A percentile compares a stretch with the other conserved stretches of the same genome.
These are phyloP conservation scores for Caloboletus inedulis DNA, from an alignment of 1,284 basidiomycete genomes.

Conservation along the genomic window DNA sequence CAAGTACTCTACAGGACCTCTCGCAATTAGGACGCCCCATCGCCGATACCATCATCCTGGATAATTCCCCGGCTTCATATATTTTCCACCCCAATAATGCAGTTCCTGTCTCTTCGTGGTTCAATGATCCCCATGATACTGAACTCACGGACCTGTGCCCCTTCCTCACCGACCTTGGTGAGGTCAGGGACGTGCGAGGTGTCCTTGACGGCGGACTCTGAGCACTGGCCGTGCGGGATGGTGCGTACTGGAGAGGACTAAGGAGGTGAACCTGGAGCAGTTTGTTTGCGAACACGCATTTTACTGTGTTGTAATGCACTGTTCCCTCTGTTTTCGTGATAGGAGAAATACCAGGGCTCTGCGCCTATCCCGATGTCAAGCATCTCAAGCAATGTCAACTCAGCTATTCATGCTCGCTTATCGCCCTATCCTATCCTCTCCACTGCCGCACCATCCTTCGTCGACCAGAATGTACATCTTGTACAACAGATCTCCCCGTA, in stretches of 20 bases:
- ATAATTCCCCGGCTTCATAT: slow-evolving; percentile 98
- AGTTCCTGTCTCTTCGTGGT: slow-evolving; percentile 98
- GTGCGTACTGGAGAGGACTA: slow-evolving; percentile 22
- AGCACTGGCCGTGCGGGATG: slow-evolving; percentile 20
- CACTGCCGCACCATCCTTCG: slow-evolving; percentile 3
- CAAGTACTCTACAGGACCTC: slow-evolving; percentile 65
- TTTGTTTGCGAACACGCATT: slow-evolving; percentile 22
- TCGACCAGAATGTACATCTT: slow-evolving; percentile 20
- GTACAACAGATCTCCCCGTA: slow-evolving; percentile 22
- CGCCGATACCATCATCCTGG: slow-evolving; percentile 93
- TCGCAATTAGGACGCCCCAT: slow-evolving; percentile 95
- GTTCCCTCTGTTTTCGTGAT: slow-evolving; percentile 31
- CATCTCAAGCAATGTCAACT: slow-evolving; percentile 2
- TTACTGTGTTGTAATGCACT: slow-evolving; percentile 32
- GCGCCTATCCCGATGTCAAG: slow-evolving; percentile 19
- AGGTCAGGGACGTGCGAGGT: slow-evolving; percentile 88
- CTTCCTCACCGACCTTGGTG: slow-evolving; percentile 85
- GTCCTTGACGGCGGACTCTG: slow-evolving; percentile 84
- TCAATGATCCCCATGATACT: slow-evolving; percentile 97
- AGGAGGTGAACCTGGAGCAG: slow-evolving; percentile 12
- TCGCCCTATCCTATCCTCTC: slow-evolving; percentile 6
- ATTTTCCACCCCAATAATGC: slow-evolving; percentile 99
- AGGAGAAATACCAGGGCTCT: slow-evolving; percentile 31
- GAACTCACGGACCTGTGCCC: slow-evolving; percentile 93
- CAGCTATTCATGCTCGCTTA: neutral